phyloP scores from a whole-genome alignment of 106 monocot genomes.

The Acorus calamus region DNA sequence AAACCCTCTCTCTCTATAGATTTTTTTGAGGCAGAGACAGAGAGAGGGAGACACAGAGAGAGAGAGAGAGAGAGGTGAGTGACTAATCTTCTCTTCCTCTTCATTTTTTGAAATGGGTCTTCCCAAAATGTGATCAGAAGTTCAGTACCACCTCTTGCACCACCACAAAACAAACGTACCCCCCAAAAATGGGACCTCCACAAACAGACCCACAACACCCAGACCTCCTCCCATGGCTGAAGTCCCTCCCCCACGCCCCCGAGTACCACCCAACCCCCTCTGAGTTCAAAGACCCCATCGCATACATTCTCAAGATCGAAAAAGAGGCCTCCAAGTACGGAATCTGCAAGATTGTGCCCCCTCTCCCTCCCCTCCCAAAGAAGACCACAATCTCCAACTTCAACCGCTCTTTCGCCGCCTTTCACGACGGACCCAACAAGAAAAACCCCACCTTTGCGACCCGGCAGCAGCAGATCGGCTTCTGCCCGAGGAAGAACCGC shows the following conservation, averaged over 20 bases:
- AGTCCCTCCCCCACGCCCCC: constrained; percentile 61
- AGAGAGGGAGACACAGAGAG: no score
- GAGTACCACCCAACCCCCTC: constrained; percentile 66
- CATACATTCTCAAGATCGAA: constrained; percentile 82
- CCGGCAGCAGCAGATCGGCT: constrained; percentile 88
- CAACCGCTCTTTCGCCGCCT: constrained; percentile 52
- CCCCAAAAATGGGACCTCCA: no score
- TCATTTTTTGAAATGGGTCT: no score
- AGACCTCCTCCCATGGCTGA: constrained; percentile 58
- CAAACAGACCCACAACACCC: constrained; percentile 2
- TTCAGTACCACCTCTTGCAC: no score
- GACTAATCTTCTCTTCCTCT: no score
- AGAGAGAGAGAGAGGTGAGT: no score
- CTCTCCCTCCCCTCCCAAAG: constrained; percentile 48
- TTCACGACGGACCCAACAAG: constrained; percentile 11
- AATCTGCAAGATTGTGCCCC: constrained; percentile 90
- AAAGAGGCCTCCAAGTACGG: constrained; percentile 57
- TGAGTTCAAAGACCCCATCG: constrained; percentile 81
- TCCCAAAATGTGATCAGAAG: no score
- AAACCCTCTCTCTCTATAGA: no score
- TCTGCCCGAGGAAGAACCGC: constrained; percentile 72
- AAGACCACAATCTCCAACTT: constrained; percentile 50
- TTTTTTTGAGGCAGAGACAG: no score
- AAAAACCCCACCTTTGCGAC: constrained; percentile 52
- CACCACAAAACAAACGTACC: no score